Evolutionary conservation across 2,329 filamentous ascomycete genomes (phyloP).

Genomic region (Alternaria ventricosa): DNA sequence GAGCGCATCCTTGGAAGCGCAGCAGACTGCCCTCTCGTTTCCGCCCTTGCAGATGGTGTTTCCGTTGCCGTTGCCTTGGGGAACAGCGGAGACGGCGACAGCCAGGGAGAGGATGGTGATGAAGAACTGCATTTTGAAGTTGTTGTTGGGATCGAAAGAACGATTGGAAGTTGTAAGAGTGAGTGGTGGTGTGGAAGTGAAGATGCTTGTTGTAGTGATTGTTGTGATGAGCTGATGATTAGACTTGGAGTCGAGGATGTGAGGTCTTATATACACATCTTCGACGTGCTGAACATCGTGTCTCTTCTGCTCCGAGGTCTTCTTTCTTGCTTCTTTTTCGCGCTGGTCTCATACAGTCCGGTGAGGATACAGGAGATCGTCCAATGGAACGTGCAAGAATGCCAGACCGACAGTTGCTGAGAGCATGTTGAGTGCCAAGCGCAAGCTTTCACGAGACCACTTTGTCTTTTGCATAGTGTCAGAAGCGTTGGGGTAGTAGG

Average conservation of each 20-base stretch:
- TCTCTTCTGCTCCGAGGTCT: background rate
- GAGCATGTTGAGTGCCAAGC: background rate
- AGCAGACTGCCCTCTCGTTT: background rate
- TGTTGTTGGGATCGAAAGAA: background rate
- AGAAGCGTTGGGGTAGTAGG: background rate
- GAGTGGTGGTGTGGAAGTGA: background rate
- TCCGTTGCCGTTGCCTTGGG: background rate
- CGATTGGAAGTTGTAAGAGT: background rate
- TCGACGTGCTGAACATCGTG: background rate
- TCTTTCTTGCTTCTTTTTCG: background rate
- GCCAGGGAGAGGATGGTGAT: background rate
- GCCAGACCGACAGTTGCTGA: background rate
- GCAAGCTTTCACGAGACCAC: background rate
- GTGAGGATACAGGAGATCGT: background rate
- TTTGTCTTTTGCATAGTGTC: background rate
- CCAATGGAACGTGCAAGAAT: background rate
- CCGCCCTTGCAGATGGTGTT: background rate
- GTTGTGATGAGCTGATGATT: background rate
- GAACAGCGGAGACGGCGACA: background rate
- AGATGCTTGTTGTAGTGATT: background rate
- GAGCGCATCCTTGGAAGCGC: background rate
- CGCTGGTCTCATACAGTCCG: background rate
- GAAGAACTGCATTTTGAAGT: background rate
- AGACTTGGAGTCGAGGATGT: background rate
- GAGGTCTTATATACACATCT: background rate